Evolutionary conservation across 2,329 filamentous ascomycete species (phyloP), one percentile per base, ranked within the genome.

Genomic region (Aspergillus terreus): DNA sequence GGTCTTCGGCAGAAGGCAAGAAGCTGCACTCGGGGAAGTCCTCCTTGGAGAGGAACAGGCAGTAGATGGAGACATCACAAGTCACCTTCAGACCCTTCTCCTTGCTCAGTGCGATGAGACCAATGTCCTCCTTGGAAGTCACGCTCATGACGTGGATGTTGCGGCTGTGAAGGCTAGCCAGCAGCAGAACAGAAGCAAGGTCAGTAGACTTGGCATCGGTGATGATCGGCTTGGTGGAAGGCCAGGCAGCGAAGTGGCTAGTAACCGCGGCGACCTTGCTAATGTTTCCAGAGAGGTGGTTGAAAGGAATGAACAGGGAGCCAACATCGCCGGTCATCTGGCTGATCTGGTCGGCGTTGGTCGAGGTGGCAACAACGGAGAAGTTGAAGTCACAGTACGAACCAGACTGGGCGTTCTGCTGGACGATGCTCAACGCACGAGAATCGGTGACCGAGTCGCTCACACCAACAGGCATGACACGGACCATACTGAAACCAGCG

Each of bases 161-260:
- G 58, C 88, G 81, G 73, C 77, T 88, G 72, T 92, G 88, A 38
- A 92, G 81, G 65, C 86, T 90, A 33, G 88, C 88, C 57, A 92
- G 78, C 44, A 92, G 77, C 44, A 92, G 77, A 58, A 92, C 86
- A 0, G 88, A 91, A n/a, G 88, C 88, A 53, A 92, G 79, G 63
- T 92, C 88, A 1, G 86, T 90, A 50, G 85, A 83, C 76, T 89
- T 90, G 47, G 88, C 88, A 71, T 92, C 88, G 0, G 88, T 92
- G 63, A 92, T 78, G 62, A 92, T 88, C 46, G 88, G 87, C 76
- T 92, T 92, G 76, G 83, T 85, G 4, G 78, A 76, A 33, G 88
- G 88, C 88, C 88, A 92, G 21, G 84, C 80, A 54, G 85, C 85
- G 63, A 92, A 92, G 75, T 92, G 88, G 54, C 85, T 82, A 48